A percentile compares a stretch with the other conserved stretches of the same genome.
Conservation (phyloP, 164 flowering plant genomes). For the Dillenia suffruticosa region DNA sequence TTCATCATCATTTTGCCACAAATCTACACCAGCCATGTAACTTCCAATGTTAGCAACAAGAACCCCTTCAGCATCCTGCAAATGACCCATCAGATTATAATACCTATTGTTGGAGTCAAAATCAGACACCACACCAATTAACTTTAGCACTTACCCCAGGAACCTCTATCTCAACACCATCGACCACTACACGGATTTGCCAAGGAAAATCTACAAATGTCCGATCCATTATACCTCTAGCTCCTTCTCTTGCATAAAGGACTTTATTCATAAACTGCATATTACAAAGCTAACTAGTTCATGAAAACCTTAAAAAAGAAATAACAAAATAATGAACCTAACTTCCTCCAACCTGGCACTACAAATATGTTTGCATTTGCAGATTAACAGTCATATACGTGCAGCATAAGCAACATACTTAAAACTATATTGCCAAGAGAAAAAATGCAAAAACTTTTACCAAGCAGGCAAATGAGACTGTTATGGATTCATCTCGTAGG, state of each 20-base stretch:
- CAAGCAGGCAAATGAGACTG: too few relatives aligned
- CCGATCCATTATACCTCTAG: slow-evolving; percentile 87
- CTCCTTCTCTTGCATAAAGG: slow-evolving; percentile 97
- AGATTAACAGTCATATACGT: too few relatives aligned
- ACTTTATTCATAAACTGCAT: slow-evolving; percentile 98
- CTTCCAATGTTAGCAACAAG: slow-evolving; percentile 97
- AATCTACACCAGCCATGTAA: slow-evolving; percentile 99
- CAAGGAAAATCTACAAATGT: slow-evolving; percentile 90
- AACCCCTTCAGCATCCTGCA: slow-evolving; percentile 97
- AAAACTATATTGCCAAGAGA: too few relatives aligned
- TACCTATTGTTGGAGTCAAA: too few relatives aligned
- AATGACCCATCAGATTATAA: too few relatives aligned
- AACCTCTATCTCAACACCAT: slow-evolving; percentile 89
- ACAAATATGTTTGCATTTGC: too few relatives aligned
- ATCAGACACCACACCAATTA: neutral
- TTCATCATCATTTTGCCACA: slow-evolving; percentile 98
- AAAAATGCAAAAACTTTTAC: too few relatives aligned
- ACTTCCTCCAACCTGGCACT: too few relatives aligned
- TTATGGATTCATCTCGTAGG: too few relatives aligned
- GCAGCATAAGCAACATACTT: too few relatives aligned
- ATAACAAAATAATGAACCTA: too few relatives aligned
- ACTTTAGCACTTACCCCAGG: slow-evolving; percentile 67
- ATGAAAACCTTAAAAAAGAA: neutral
- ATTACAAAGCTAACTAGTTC: neutral
- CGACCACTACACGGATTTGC: slow-evolving; percentile 92